Percentiles rank a stretch among this genome's conserved stretches.
Evolutionary conservation across 805 yeast species (phyloP).

Genomic region (Metschnikowia peoriensis): DNA sequence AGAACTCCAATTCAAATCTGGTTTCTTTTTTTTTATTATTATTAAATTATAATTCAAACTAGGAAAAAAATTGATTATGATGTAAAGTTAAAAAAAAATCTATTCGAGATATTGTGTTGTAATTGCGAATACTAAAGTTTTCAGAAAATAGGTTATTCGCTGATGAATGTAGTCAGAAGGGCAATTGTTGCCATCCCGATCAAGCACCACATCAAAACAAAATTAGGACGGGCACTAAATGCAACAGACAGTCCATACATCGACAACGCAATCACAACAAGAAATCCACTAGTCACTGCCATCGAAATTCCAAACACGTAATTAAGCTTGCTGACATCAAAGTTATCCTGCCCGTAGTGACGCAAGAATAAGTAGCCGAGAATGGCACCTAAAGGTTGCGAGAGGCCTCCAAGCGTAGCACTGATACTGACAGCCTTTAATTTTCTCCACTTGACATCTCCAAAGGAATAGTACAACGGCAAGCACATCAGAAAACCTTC

Average conservation of each 20-base stretch:
- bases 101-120: background rate
- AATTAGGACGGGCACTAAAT: conserved; percentile 61
- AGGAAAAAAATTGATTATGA: no score
- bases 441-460: conserved; percentile 36
- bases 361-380: conserved; percentile 55
- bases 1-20: no score
- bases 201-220: conserved; percentile 58
- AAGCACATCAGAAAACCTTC: conserved; percentile 95
- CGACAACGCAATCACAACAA: conserved; percentile 76
- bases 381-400: conserved; percentile 89
- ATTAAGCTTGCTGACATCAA: conserved; percentile 28
- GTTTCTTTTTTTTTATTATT: no score
- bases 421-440: conserved; percentile 62
- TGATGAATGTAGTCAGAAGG: conserved; percentile 32
- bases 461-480: conserved; percentile 78
- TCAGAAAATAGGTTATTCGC: background rate
- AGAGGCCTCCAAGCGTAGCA: conserved; percentile 70
- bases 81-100: background rate
- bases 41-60: no score
- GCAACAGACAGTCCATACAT: conserved; percentile 82
- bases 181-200: conserved; percentile 60
- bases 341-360: conserved; percentile 27
- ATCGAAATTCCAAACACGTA: conserved; percentile 59
- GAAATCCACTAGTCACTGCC: conserved; percentile 78
- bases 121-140: background rate